These are phyloP conservation scores for Tetrapyrgos nigripes DNA, from an alignment of 1,284 basidiomycete species.

Conservation along the genomic window DNA sequence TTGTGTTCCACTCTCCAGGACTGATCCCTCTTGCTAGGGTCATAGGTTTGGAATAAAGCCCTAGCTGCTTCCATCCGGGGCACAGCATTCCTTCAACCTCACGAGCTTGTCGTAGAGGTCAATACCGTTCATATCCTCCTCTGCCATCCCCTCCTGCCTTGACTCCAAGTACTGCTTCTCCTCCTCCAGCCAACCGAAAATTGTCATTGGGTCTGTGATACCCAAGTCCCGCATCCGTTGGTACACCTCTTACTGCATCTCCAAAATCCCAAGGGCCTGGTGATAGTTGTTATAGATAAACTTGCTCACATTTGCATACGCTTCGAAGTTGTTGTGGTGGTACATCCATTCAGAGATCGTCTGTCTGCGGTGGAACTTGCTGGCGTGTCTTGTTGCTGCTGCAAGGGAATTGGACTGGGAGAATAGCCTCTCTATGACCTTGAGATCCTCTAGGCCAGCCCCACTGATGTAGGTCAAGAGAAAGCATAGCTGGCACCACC, in stretches of 20 bases:
- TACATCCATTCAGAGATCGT: slow-evolving; percentile 16
- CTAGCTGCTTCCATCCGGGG: not conserved
- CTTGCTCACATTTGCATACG: slow-evolving; percentile 1
- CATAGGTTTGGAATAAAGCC: too few species aligned
- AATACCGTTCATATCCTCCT: not conserved
- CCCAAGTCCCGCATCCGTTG: not conserved
- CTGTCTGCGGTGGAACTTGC: slow-evolving; percentile 22
- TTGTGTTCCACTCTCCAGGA: not conserved
- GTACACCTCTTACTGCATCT: not conserved
- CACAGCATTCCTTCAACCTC: not conserved
- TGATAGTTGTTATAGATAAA: slow-evolving; percentile 13
- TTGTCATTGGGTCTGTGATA: not conserved
- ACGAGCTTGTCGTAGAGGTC: not conserved
- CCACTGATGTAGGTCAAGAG: slow-evolving; percentile 32
- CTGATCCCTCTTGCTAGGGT: too few species aligned
- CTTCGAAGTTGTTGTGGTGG: slow-evolving; percentile 9
- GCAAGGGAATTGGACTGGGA: slow-evolving; percentile 35
- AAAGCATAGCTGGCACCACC: slow-evolving; percentile 31
- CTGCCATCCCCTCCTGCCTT: not conserved
- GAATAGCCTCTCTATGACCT: slow-evolving; percentile 37
- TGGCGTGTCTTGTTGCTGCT: slow-evolving; percentile 19
- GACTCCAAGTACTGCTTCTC: slow-evolving; percentile 4
- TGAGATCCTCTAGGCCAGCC: slow-evolving; percentile 37
- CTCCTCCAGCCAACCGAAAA: slow-evolving; percentile 3
- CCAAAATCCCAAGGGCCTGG: slow-evolving; percentile 12